Evolutionary conservation across 2,329 filamentous ascomycete genomes (phyloP), one percentile per base, ranked within the genome.

Genomic region (Aschersonia sp.): DNA sequence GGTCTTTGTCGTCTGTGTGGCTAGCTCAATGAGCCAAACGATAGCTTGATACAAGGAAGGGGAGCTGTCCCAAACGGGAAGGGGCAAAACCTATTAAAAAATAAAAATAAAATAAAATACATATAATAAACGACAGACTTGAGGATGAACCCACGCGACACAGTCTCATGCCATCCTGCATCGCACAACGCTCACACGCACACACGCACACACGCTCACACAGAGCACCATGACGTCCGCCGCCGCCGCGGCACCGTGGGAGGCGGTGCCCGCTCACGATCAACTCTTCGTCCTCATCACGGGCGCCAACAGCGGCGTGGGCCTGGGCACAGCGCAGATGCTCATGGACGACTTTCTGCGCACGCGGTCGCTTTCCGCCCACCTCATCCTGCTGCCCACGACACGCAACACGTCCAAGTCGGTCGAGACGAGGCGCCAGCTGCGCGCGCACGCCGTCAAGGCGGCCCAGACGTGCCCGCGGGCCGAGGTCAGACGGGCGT

Each of bases 311-410:
- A 89, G 91, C 61, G 91, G 91, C 51, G 80, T 96, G 43, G 91
- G 91, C 43, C 84, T 91, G 57, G 82, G 84, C 48, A 89, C 86
- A 55, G 85, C 85, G 61, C 80, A 85, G 59, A 85, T 88, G 51
- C 74, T 95, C 49, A 91, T 94, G 56, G 87, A 95, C 69, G 86
- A 94, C 58, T 96, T 95, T 70, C 78, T 94, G 51, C 69, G 72
- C 50, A 78, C 78, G 9, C 80, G 79, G 38, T 77, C 84, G 31
- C 70, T 78, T 45, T 71, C 73, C 31, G 75, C 85, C 49, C 79
- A 84, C 58, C 77, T 97, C 43, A 77, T 87, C 55, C 73, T 96
- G 48, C 79, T 96, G 53, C 81, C 87, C 53, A 94, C 88, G 5
- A 95, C 91, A 1, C 85, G 91, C 53, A 83, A 82, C 57, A 61